These are phyloP conservation scores for Leptomonas pyrrhocoris DNA, from an alignment of 208 protist species.

Conservation along the genomic window DNA sequence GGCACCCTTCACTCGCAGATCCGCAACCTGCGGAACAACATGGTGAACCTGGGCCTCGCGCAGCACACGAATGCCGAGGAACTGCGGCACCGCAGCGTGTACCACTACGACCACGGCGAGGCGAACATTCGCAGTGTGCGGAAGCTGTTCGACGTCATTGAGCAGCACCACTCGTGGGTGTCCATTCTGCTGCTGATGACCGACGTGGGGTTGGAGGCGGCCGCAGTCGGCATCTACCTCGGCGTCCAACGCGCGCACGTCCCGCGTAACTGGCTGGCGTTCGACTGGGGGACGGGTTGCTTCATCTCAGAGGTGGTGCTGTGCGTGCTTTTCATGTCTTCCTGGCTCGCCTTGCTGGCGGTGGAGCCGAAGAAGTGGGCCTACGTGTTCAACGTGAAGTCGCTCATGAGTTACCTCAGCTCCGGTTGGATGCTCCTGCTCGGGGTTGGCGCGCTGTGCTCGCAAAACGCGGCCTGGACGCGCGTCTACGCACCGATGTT, in stretches of 20 bases:
- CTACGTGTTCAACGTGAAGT: conserved; percentile 34
- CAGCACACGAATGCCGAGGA: background rate
- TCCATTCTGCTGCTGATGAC: conserved; percentile 38
- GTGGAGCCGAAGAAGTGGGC: conserved; percentile 33
- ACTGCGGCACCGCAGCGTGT: conserved; percentile 15
- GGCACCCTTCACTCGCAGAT: conserved; percentile 31
- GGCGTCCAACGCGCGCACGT: conserved; percentile 19
- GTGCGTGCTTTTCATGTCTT: conserved; percentile 34
- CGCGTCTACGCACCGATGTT: conserved; percentile 44
- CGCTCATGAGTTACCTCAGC: conserved; percentile 43
- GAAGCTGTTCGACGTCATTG: conserved; percentile 53
- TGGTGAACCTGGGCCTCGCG: conserved; percentile 33
- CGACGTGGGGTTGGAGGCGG: conserved; percentile 32
- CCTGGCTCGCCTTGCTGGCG: conserved; percentile 34
- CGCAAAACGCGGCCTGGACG: conserved; percentile 29
- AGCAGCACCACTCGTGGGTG: conserved; percentile 50
- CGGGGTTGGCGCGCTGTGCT: conserved; percentile 20
- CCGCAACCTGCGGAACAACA: conserved; percentile 37
- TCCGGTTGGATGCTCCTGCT: conserved; percentile 41
- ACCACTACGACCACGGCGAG: conserved; percentile 30
- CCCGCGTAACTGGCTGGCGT: conserved; percentile 21
- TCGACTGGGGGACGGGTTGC: conserved; percentile 35
- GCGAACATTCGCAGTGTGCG: conserved; percentile 43
- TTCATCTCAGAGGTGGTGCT: conserved; percentile 37
- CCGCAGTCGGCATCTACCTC: conserved; percentile 40